Base-by-base conservation (phyloP, 208 protist species). In the Wallacemonas rigidus region DNA sequence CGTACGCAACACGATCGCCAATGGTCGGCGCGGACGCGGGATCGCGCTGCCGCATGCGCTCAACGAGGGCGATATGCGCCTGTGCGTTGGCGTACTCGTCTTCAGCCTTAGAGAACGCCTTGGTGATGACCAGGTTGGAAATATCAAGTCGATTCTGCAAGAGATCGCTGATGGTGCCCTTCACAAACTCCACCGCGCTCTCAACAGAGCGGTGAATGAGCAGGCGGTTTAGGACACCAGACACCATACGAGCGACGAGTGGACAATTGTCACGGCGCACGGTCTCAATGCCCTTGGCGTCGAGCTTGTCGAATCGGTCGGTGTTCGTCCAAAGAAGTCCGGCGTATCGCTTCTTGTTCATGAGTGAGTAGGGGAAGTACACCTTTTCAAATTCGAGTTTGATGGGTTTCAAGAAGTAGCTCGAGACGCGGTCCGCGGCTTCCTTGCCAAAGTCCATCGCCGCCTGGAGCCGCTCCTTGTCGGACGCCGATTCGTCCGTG, bases 281-380 rank as follows among this genome's bases (percentile, higher is more conserved):
- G 41, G 93, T 97, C 74, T 99, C 98, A 63, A 99, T 98, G 76
- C 99, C 99, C 79, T 99, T 99, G 45, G 97, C 91, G 87, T 99
- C 99, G 74, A 99, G 96, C 80, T 99, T 99, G 81, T 99, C 99
- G 54, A 92, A 98, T 60, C 93, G 95, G 15, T 98, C 86, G 38
- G 98, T 89, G 67, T 98, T 98, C 9, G 98, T 99, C 98, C 99
- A 99, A 48, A 98, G 97, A 8, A 99, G 81, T 5, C 99, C 99
- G 5, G 99, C 99, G 85, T 99, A 99, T 5, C 99, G 91, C 92
- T 99, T 99, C 88, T 99, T 99, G 76, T 97, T 99, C 87, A 99
- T 99, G 14, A 99, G 89, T 38, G 99, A 84, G 79, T 99, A 99
- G 6, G 99, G 99, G 72, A 98, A 99, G 86, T 99, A 99, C 11